Percentiles rank a stretch among this genome's conserved stretches.
Evolutionary conservation across 2,329 filamentous ascomycete genomes (phyloP).

Genomic region (Podosphaera xanthii): DNA sequence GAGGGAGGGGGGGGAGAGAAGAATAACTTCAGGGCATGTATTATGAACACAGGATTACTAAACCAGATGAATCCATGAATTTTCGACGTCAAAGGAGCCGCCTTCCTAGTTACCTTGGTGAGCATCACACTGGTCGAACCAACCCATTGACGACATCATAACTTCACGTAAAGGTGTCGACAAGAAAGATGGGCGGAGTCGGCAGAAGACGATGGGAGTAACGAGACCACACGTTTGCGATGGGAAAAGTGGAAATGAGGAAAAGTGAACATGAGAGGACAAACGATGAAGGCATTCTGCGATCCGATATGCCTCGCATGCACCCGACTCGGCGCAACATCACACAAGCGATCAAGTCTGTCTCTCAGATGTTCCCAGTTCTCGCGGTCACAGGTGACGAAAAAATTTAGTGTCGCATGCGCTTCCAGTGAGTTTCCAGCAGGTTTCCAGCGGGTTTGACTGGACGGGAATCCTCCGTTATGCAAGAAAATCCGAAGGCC

Average conservation of each 20-base stretch:
- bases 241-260: background rate
- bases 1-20: background rate
- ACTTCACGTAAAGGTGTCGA: background rate
- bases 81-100: background rate
- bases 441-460: background rate
- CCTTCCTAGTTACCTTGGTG: constrained; percentile 1
- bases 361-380: too few relatives aligned
- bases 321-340: background rate
- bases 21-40: background rate
- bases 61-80: background rate
- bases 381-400: background rate
- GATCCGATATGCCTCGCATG: background rate
- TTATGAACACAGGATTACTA: background rate
- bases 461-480: background rate
- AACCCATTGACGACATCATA: background rate
- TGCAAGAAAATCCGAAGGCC: too few relatives aligned
- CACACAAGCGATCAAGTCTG: too few relatives aligned
- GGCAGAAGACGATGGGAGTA: background rate
- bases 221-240: background rate
- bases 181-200: background rate
- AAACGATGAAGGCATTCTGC: background rate
- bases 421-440: background rate
- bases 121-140: background rate
- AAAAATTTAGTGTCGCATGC: too few relatives aligned
- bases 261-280: background rate